Base-by-base conservation (phyloP, 129 eudicot species). In the Solidago caesia region DNA sequence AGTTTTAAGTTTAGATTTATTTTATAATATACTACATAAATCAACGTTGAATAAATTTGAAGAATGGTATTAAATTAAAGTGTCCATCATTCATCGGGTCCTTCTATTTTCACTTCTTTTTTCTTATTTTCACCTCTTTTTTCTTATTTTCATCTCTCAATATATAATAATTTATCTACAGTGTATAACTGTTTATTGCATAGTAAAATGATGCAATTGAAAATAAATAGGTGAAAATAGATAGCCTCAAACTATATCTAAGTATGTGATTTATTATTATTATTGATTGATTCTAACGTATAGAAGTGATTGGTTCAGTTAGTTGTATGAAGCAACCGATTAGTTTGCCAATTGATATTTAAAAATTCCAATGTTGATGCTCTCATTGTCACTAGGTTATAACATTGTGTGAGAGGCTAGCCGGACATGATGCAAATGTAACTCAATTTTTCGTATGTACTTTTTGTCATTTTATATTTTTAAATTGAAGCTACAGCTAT, bases 381-480 rank as follows among this genome's bases (percentile, higher is more conserved):
- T 64, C 25, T 52, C 14, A 2, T 29, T 78, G 58, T 77, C 12
- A 63, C 16, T 13, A 94, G 98, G 98, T 94, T 73, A 90, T 94
- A 68, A 87, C 98, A 46, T 79, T 94, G 88, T 94, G 98, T 51
- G 98, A 94, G 83, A 94, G 98, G 78, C 92, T 94, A 53, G 98
- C 96, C 13, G 98, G 98, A 76, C 98, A 94, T 88, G 97, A 94
- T 78, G 98, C 98, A 58, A 94, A 90, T 75, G 98, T 94, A 73
- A 94, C 98, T 44, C n/a, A n/a, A n/a, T n/a, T n/a, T n/a, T n/a
- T n/a, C n/a, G n/a, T n/a, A n/a, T n/a, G n/a, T n/a, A n/a, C n/a
- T n/a, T n/a, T n/a, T n/a, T n/a, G n/a, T n/a, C n/a, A n/a, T n/a
- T n/a, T n/a, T n/a, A n/a, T n/a, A n/a, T n/a, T n/a, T n/a, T n/a